These are phyloP conservation scores for Saitozyma sp. DNA, from an alignment of 768 basidiomycete genomes.

Conservation along the genomic window DNA sequence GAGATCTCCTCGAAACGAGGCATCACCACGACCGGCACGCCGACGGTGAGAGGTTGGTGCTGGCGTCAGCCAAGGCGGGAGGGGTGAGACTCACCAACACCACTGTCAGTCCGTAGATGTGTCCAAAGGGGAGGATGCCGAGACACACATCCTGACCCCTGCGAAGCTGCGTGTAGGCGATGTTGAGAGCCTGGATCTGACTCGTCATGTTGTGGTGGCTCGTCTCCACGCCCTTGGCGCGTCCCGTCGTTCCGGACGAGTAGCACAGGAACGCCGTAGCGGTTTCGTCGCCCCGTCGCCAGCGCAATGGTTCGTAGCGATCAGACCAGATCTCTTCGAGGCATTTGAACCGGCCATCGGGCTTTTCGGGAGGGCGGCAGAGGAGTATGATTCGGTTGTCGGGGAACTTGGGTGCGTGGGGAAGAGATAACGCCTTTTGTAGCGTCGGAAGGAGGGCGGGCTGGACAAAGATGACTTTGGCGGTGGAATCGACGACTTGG, in stretches of 20 bases:
- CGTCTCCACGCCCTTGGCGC: constrained; percentile 52
- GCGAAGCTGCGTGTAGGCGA: constrained; percentile 56
- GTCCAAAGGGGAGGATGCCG: constrained; percentile 65
- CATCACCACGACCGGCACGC: constrained; percentile 53
- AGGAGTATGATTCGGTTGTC: constrained; percentile 63
- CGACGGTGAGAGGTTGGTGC: constrained; percentile 44
- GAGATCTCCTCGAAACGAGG: constrained; percentile 68
- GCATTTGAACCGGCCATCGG: constrained; percentile 6
- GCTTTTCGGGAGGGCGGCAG: constrained; percentile 37
- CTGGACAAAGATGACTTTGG: constrained; percentile 65
- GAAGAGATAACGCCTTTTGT: constrained; percentile 60
- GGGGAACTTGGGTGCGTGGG: constrained; percentile 45
- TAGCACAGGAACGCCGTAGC: constrained; percentile 51
- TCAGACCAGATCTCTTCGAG: constrained; percentile 29
- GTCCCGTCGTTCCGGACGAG: constrained; percentile 50
- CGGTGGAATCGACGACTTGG: constrained; percentile 70
- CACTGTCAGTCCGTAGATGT: constrained; percentile 56
- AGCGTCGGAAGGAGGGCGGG: constrained; percentile 65
- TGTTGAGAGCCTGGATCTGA: constrained; percentile 59
- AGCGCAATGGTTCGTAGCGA: constrained; percentile 3
- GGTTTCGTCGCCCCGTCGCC: constrained; percentile 27
- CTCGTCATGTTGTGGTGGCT: constrained; percentile 64
- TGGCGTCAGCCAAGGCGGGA: constrained; percentile 20
- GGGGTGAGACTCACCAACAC: not conserved
- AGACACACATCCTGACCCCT: constrained; percentile 60